These are phyloP conservation scores for Bimuria novae-zelandiae DNA, from an alignment of 2,329 filamentous ascomycete species.

Conservation along the genomic window DNA sequence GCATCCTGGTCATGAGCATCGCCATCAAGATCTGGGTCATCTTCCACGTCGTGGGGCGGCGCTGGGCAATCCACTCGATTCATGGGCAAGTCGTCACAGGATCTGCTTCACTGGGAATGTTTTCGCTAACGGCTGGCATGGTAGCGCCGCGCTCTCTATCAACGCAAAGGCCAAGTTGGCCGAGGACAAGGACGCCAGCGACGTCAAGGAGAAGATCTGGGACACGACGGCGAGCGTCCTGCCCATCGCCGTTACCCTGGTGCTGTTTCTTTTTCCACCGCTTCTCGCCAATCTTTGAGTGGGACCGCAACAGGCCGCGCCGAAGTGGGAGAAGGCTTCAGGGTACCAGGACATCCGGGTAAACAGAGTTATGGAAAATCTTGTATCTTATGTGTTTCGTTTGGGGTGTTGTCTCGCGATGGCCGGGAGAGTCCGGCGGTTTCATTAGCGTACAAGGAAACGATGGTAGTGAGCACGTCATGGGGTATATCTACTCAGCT, in stretches of 20 bases:
- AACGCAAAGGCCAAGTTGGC: neutral
- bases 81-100: neutral
- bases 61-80: neutral
- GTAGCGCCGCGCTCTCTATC: too few relatives aligned
- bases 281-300: constrained; percentile 6
- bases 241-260: constrained; percentile 7
- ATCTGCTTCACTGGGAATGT: too few relatives aligned
- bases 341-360: neutral
- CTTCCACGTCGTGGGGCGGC: neutral
- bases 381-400: too few relatives aligned
- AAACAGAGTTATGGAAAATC: too few relatives aligned
- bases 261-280: constrained; percentile 12
- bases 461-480: neutral
- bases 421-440: too few relatives aligned
- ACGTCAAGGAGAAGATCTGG: neutral
- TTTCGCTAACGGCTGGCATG: too few relatives aligned
- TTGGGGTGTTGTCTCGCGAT: too few relatives aligned
- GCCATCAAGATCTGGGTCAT: neutral
- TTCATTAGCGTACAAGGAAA: too few relatives aligned
- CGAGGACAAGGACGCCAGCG: neutral
- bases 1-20: neutral
- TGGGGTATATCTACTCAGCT: neutral
- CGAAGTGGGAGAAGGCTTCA: neutral
- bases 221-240: neutral
- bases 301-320: neutral